Base-by-base conservation (phyloP, 78 protist genomes). In the Diacronema lutheri region DNA sequence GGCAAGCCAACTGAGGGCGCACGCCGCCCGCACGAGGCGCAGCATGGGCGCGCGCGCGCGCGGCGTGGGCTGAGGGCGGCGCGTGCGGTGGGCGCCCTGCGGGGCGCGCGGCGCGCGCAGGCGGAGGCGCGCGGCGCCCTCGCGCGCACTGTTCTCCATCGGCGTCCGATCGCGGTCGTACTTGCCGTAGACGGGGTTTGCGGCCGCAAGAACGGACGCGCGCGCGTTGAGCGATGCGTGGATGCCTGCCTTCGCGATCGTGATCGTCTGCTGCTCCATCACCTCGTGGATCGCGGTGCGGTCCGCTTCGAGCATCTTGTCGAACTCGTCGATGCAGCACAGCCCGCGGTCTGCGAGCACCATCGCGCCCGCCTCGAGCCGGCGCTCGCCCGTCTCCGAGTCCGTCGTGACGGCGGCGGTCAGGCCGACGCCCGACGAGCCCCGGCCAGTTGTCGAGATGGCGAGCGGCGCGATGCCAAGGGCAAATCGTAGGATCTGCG, bases 301-400 rank as follows among this genome's bases (percentile, higher is more conserved):
- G 29, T 46, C 65, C 25, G 65, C 50, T n/a, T 46, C 31, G 72
- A 35, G 10, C 99, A 98, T 97, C 89, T 97, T 98, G 79, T 97
- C 99, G 64, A 97, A 96, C 90, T 97, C 99, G 60, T 97, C 99
- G 19, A 98, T 94, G 84, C 98, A 93, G 25, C 95, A 94, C 31
- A 97, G 92, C 16, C 99, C 99, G 20, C 99, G 77, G 85, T 99
- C 99, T 0, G 99, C 99, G 37, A 99, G 89, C 13, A 99, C 99
- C 99, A 99, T 96, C 10, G 99, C 99, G 25, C 99, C 99, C 0
- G 99, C 99, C 90, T 98, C 99, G 7, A 99, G 92, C 55, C 96
- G 84, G 46, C 98, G 68, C 83, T 97, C 99, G 56, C 92, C 97
- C 3, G 99, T 98, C 61, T 97, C 98, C 0, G 88, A 31, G 90